Base-by-base conservation (phyloP, 2,329 filamentous ascomycete genomes). In the Aureobasidium subglaciale region DNA sequence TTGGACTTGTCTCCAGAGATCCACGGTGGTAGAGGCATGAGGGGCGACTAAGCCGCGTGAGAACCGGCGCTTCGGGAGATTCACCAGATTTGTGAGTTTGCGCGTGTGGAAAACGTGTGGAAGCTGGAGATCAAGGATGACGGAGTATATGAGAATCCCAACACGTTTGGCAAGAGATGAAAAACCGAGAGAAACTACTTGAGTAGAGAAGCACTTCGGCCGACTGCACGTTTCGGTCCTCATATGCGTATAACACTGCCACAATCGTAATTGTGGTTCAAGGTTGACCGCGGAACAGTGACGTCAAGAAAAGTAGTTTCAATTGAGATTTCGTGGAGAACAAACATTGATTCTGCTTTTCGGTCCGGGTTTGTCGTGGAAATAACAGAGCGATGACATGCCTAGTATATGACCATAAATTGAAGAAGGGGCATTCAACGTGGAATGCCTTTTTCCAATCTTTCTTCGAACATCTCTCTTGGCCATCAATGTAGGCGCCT, bases 1-100 rank as follows among this genome's bases (percentile, higher is more conserved):
- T 41, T 32, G 24, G 25, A 34, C 22, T 54, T 43, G n/a, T 16
- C 35, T 41, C 54, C 54, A 24, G 54, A 49, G n/a, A 56, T 56
- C 54, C 54, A 56, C 16, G 42, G 43, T 27, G 54, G 54, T 10
- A 56, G 24, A 46, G 52, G 13, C 52, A 55, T 54, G 10, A 13
- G 16, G 22, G 8, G 20, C 18, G 32, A 27, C 18, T 35, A 38
- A 10, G 18, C 29, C 30, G 43, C 20, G 43, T 35, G 11, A n/a
- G n/a, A 13, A 10, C 43, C 43, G 30, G 30, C 6, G 24, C 16
- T 48, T 16, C 27, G 30, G 20, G 16, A 48, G 18, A 24, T 25
- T 20, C 20, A n/a, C 18, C 42, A 32, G 25, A 16, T n/a, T 6
- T 48, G 30, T 4, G 20, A 29, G 7, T n/a, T n/a, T 11, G 40